phyloP scores from a whole-genome alignment of 1,284 basidiomycete genomes.

The Agroathelia rolfsii region DNA sequence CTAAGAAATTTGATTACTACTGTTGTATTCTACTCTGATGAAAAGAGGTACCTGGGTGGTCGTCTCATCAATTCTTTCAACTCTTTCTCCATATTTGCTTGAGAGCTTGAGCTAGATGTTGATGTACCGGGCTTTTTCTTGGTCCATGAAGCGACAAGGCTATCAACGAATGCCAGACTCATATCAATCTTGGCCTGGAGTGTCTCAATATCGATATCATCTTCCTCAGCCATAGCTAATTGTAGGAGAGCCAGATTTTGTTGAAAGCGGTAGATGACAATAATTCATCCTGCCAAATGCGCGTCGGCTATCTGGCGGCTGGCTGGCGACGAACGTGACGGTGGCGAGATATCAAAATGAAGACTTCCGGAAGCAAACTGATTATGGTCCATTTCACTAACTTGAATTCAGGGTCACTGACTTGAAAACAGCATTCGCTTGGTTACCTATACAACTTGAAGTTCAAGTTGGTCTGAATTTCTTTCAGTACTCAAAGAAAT shows the following conservation, averaged over 20 bases:
- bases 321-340: too few relatives aligned
- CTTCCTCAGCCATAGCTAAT: too few relatives aligned
- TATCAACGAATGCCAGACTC: conserved; percentile 64
- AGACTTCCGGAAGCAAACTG: too few relatives aligned
- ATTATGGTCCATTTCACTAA: too few relatives aligned
- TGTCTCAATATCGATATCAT: conserved; percentile 49
- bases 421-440: too few relatives aligned
- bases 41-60: conserved; percentile 48
- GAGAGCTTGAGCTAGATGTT: conserved; percentile 16
- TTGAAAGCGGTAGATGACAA: neutral
- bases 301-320: conserved; percentile 96
- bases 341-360: too few relatives aligned
- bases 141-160: conserved; percentile 66
- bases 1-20: conserved; percentile 23
- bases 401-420: too few relatives aligned
- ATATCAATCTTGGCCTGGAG: conserved; percentile 70
- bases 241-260: conserved; percentile 5
- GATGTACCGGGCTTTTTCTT: conserved; percentile 23
- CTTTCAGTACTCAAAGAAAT: too few relatives aligned
- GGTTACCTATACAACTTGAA: too few relatives aligned
- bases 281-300: too few relatives aligned
- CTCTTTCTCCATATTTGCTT: conserved; percentile 38
- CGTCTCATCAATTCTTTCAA: conserved; percentile 55
- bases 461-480: too few relatives aligned
- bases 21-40: too few relatives aligned